These are phyloP conservation scores for Mycena leptocephala DNA, from an alignment of 768 basidiomycete species.

Conservation along the genomic window DNA sequence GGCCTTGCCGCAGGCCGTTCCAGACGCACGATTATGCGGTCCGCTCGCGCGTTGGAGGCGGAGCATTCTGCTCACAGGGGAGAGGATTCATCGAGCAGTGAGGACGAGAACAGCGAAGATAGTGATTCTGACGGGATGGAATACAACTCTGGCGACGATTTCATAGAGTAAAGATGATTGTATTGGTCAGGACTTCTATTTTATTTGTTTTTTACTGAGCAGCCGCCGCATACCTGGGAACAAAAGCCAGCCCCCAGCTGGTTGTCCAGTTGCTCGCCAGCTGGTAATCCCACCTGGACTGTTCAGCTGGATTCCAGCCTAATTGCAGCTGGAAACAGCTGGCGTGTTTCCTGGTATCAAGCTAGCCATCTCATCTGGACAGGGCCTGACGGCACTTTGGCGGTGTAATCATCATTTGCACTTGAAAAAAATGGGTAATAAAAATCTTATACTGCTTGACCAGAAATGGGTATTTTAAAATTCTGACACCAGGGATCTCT, in stretches of 20 bases:
- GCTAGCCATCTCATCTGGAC: neutral
- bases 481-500: neutral
- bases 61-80: no score
- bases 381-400: constrained; percentile 1
- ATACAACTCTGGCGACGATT: no score
- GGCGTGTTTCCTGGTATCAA: neutral
- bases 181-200: neutral
- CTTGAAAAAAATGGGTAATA: neutral
- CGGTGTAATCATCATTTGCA: neutral
- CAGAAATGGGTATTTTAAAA: neutral
- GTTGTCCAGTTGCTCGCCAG: neutral
- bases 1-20: no score
- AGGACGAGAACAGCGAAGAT: no score
- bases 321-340: neutral
- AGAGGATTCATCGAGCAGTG: no score
- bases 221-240: neutral
- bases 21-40: no score
- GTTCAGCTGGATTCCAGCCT: neutral
- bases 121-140: no score
- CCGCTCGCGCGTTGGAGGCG: no score
- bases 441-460: neutral
- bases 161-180: no score
- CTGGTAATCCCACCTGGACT: neutral
- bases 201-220: neutral
- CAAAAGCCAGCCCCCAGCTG: neutral